Evolutionary conservation across 768 basidiomycete genomes (phyloP).

Genomic region (Leccinum boreale): DNA sequence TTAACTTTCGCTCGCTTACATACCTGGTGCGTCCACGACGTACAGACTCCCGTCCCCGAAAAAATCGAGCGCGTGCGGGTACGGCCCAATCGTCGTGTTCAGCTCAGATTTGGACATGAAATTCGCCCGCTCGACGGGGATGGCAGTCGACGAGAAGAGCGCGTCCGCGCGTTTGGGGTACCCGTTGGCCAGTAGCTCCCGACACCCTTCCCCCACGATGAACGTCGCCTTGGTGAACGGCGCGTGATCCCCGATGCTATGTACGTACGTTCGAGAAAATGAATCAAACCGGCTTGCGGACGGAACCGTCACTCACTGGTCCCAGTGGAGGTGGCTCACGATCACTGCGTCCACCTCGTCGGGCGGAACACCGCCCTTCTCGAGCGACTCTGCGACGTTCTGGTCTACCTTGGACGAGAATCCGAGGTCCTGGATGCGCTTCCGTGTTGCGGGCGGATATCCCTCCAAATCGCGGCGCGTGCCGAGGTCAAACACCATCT

Average conservation of each 20-base stretch:
- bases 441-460: constrained; percentile 35
- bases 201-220: constrained; percentile 43
- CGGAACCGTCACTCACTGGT: constrained; percentile 28
- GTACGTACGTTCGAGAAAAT: too few relatives aligned
- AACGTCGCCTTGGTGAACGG: constrained; percentile 47
- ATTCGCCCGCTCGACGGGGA: constrained; percentile 37
- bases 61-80: constrained; percentile 48
- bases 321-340: constrained; percentile 54
- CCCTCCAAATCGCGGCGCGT: constrained; percentile 45
- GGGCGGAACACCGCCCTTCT: constrained; percentile 45
- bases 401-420: constrained; percentile 21
- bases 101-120: constrained; percentile 37
- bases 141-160: constrained; percentile 30
- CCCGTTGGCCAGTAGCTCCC: constrained; percentile 33
- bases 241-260: constrained; percentile 41
- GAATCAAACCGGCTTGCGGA: not conserved
- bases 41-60: constrained; percentile 59
- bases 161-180: constrained; percentile 42
- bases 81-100: constrained; percentile 43
- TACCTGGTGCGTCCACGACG: constrained; percentile 51
- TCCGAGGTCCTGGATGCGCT: constrained; percentile 8
- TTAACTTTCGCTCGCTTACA: not conserved
- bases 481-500: constrained; percentile 56
- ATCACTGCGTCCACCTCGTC: constrained; percentile 43
- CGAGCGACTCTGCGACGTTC: constrained; percentile 46